These are phyloP conservation scores for Tulasnella sp. DNA, from an alignment of 768 basidiomycete genomes.

Conservation along the genomic window DNA sequence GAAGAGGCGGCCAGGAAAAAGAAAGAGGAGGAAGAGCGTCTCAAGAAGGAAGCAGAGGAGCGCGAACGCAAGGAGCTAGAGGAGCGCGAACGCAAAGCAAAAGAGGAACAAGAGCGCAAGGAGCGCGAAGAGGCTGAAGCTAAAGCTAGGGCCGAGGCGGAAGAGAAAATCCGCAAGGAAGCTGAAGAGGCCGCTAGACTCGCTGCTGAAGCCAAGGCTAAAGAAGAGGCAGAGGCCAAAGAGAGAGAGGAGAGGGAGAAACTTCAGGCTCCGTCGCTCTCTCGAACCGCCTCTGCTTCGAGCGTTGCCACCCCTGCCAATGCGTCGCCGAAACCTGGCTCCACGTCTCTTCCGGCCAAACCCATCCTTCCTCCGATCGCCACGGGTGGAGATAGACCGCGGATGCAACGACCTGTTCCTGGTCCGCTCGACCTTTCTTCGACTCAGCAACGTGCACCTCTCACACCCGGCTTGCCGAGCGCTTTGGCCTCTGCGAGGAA, in stretches of 20 bases:
- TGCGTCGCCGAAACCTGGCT: slow-evolving; percentile 6
- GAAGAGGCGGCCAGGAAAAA: slow-evolving; percentile 29
- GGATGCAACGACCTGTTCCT: slow-evolving; percentile 47
- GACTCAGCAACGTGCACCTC: slow-evolving; percentile 30
- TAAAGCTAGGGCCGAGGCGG: slow-evolving; percentile 24
- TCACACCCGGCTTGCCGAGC: slow-evolving; percentile 17
- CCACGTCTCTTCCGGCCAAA: slow-evolving; percentile 31
- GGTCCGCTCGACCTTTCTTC: slow-evolving; percentile 64
- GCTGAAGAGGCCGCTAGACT: slow-evolving; percentile 42
- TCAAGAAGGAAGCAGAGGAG: slow-evolving; percentile 31
- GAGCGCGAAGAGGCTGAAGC: slow-evolving; percentile 24
- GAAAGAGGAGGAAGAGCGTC: slow-evolving; percentile 30
- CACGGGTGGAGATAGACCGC: slow-evolving; percentile 24
- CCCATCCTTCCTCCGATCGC: slow-evolving; percentile 22
- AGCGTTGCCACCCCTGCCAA: slow-evolving; percentile 21
- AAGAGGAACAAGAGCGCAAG: slow-evolving; percentile 24
- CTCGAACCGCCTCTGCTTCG: slow-evolving; percentile 24
- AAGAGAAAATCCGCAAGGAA: slow-evolving; percentile 30
- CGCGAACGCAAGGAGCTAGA: slow-evolving; percentile 24
- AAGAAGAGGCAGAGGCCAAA: slow-evolving; percentile 30
- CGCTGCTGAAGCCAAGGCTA: slow-evolving; percentile 37
- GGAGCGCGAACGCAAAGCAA: slow-evolving; percentile 34
- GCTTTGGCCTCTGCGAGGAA: slow-evolving; percentile 67
- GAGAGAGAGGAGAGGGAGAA: slow-evolving; percentile 32
- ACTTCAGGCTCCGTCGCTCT: slow-evolving; percentile 30